Evolutionary conservation across 768 basidiomycete genomes (phyloP).

Genomic region (Mrakia blollopis): DNA sequence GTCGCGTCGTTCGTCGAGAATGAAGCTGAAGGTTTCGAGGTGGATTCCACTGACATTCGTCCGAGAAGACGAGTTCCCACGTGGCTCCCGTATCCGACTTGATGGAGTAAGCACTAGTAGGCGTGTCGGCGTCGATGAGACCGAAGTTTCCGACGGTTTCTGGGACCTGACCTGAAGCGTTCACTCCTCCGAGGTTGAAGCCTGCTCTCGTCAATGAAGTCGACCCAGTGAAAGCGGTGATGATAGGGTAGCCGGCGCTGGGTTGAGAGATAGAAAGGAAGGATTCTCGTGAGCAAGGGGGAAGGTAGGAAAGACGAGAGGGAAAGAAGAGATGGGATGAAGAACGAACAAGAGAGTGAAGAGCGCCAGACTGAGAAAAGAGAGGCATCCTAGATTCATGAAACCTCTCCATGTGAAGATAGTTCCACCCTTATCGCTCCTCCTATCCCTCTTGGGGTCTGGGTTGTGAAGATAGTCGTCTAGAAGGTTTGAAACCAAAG

Average conservation of each 20-base stretch:
- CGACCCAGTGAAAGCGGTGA: background rate
- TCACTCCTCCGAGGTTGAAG: slow-evolving; percentile 31
- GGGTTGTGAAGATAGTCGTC: slow-evolving; percentile 34
- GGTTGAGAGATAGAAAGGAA: background rate
- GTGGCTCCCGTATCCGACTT: slow-evolving; percentile 2
- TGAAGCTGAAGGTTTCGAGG: too few relatives aligned
- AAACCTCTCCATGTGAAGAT: slow-evolving; percentile 26
- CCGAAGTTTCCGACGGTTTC: slow-evolving; percentile 1
- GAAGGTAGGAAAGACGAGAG: background rate
- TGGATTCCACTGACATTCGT: too few relatives aligned
- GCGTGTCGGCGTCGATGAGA: slow-evolving; percentile 26
- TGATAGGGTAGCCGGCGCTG: slow-evolving; percentile 29
- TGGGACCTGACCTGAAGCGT: slow-evolving; percentile 23
- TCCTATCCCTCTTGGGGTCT: slow-evolving; percentile 18
- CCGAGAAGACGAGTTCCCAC: slow-evolving; percentile 17
- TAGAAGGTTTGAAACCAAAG: slow-evolving; percentile 33
- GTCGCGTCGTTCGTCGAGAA: background rate
- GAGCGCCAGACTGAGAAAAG: slow-evolving; percentile 2
- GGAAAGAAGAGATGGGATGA: background rate
- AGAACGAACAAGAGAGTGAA: slow-evolving; percentile 13
- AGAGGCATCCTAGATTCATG: slow-evolving; percentile 25
- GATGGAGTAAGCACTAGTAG: slow-evolving; percentile 11
- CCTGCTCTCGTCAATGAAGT: background rate
- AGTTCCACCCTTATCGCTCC: slow-evolving; percentile 9
- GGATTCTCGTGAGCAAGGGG: too few relatives aligned